Conservation (phyloP, 2,329 filamentous ascomycete genomes). For the Penicillium sp. region DNA sequence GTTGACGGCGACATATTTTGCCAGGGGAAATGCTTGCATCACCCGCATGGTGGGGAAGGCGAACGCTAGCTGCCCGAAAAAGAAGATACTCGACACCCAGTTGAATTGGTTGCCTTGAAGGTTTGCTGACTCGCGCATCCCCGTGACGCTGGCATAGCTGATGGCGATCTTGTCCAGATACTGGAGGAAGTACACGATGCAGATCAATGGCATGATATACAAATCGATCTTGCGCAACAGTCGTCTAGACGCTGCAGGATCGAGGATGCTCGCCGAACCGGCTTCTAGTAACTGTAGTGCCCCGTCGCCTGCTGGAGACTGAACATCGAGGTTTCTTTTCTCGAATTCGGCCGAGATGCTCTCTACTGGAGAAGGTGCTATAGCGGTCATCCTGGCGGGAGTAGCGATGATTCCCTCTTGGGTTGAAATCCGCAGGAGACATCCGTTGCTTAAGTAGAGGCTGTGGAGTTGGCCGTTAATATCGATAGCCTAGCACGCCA, state of each 20-base stretch:
- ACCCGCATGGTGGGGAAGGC: slow-evolving; percentile 40
- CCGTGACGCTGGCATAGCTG: slow-evolving; percentile 28
- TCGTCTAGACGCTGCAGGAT: slow-evolving; percentile 8
- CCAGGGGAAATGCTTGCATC: slow-evolving; percentile 39
- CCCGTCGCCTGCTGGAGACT: not conserved
- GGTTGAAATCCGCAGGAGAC: not conserved
- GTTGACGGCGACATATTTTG: slow-evolving; percentile 38
- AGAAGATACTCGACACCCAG: slow-evolving; percentile 38
- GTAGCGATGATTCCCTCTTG: not conserved
- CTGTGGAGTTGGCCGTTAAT: not conserved
- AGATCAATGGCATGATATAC: slow-evolving; percentile 30
- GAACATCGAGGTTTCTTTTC: not conserved
- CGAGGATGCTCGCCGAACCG: not conserved
- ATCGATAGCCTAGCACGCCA: not conserved
- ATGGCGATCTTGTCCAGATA: slow-evolving; percentile 28
- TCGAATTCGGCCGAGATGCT: not conserved
- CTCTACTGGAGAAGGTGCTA: not conserved
- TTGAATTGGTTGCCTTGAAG: slow-evolving; percentile 44
- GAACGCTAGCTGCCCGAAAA: slow-evolving; percentile 25
- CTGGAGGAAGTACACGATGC: slow-evolving; percentile 30
- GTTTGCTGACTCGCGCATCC: slow-evolving; percentile 28
- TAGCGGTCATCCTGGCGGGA: not conserved
- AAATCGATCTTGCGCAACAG: slow-evolving; percentile 29
- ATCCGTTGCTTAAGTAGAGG: not conserved
- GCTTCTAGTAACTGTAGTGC: slow-evolving; percentile 3